Evolutionary conservation across 2,329 filamentous ascomycete genomes (phyloP).

Genomic region (Aspergillus ibericus): DNA sequence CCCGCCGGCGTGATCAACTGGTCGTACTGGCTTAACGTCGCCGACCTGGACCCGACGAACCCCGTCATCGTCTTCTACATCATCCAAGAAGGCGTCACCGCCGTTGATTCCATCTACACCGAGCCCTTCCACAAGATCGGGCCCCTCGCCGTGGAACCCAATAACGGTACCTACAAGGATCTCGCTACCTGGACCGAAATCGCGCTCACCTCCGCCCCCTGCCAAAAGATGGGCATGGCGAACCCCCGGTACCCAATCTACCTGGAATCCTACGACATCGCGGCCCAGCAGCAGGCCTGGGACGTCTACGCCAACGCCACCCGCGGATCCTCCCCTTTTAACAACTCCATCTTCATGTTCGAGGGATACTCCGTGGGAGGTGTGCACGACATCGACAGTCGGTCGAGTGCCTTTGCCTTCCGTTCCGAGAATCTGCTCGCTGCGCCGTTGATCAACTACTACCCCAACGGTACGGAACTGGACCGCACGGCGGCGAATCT

Average conservation of each 20-base stretch:
- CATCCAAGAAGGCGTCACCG: constrained; percentile 36
- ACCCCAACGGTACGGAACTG: constrained; percentile 22
- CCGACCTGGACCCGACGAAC: constrained; percentile 25
- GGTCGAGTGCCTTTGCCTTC: constrained; percentile 49
- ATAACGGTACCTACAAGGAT: constrained; percentile 48
- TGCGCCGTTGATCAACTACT: constrained; percentile 33
- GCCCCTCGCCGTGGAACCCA: constrained; percentile 35
- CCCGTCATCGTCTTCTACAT: constrained; percentile 34
- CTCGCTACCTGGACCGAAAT: constrained; percentile 49
- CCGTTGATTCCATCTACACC: constrained; percentile 44
- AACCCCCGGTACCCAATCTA: constrained; percentile 50
- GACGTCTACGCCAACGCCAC: constrained; percentile 38
- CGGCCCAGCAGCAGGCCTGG: constrained; percentile 39
- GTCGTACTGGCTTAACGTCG: constrained; percentile 34
- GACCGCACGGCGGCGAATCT: constrained; percentile 26
- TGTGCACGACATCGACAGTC: constrained; percentile 39
- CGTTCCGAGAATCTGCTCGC: constrained; percentile 47
- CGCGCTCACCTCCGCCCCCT: constrained; percentile 36
- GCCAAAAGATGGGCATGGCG: constrained; percentile 44
- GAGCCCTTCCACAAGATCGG: constrained; percentile 47
- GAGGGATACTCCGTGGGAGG: constrained; percentile 55
- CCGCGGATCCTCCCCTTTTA: constrained; percentile 32
- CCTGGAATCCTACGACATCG: constrained; percentile 41
- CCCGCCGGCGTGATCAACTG: constrained; percentile 52
- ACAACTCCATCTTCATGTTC: constrained; percentile 54